Base-by-base conservation (phyloP, 768 basidiomycete species). In the Pleurotus citrinopileatus region DNA sequence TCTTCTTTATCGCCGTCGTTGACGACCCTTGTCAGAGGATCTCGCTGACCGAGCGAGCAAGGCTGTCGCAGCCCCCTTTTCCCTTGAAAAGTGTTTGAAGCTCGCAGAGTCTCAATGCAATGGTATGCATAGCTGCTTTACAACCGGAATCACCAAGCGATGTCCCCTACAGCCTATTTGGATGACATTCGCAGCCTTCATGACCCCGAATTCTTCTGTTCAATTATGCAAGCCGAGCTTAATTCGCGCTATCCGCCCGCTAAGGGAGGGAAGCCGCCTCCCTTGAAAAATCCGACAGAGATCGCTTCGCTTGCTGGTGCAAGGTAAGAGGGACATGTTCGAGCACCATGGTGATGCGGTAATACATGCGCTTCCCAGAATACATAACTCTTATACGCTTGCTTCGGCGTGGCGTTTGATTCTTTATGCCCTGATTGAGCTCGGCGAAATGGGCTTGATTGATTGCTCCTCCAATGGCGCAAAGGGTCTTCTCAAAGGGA, bases 341-440 rank as follows among this genome's bases (percentile, higher is more conserved):
- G 26, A 23, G 6, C 54, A 51, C 55, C 17, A 13, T 50, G 20
- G 23, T 20, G 12, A 6, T 17, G 15, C 34, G 13, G 3, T 34
- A n/a, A 28, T 34, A 15, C 38, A 36, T 34, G 46, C 22, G 60
- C 36, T 48, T 37, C 34, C 26, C 60, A 93, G 91, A 67, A 76
- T 93, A 52, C 91, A 94, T 67, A 94, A 93, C 64, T 67, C 82
- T 6, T 91, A 90, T 66, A 81, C 88, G 79, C 74, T 92, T 28
- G 87, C 90, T n/a, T 83, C 89, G 13, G 86, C 82, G 1, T 94
- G 91, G 91, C 88, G 79, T 58, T 70, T 92, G 44, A 82, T 89
- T n/a, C 66, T 76, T 3, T 75, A 84, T 54, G 73, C 73, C 27
- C 70, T 93, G 52, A 74, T 74, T 48, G 73, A 79, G 23, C 70